Evolutionary conservation across 2,329 filamentous ascomycete species (phyloP), one percentile per base, ranked within the genome.

Genomic region (Colletotrichum sp.): DNA sequence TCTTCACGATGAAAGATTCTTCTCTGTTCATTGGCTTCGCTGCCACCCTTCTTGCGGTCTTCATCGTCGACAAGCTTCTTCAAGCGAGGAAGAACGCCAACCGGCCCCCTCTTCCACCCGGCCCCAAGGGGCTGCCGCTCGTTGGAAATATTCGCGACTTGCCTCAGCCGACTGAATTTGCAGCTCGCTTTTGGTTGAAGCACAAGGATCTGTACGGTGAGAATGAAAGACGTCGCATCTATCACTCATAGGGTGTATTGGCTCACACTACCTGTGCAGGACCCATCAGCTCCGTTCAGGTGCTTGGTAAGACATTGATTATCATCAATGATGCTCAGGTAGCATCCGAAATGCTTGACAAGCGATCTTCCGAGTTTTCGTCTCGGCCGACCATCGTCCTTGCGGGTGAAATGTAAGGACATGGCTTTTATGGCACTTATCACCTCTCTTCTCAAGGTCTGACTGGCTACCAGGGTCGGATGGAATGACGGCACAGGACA

Each of bases 101-200:
- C 8, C 69, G 28, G 0, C 63, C 18, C 16, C 70, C 70, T 24
- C 64, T 67, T n/a, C 81, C 72, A 59, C 83, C 78, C 68, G 83
- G 78, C 62, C 84, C 79, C 76, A 81, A 74, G 16, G 81, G 81
- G 1, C 78, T 86, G 10, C 86, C 87, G 0, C 62, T 90, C 5
- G 49, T 90, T 8, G 88, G 88, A 6, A 90, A 90, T 75, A 76
- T 89, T 12, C 78, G 79, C 5, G 87, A 90, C 75, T 78, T 89
- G 21, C 88, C 88, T 2, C 79, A 83, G 1, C 63, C 76, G 3
- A 81, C 79, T 7, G 60, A 69, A 8, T 80, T 79, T 2, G 83
- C 84, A 44, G 83, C 78, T 72, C 77, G 81, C 57, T 81, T 85
- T 69, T 86, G 83, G 84, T 49, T 83, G 4, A 78, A 81, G 62